These are phyloP conservation scores for Metschnikowia peoriensis DNA, from an alignment of 805 yeast species.

Conservation along the genomic window DNA sequence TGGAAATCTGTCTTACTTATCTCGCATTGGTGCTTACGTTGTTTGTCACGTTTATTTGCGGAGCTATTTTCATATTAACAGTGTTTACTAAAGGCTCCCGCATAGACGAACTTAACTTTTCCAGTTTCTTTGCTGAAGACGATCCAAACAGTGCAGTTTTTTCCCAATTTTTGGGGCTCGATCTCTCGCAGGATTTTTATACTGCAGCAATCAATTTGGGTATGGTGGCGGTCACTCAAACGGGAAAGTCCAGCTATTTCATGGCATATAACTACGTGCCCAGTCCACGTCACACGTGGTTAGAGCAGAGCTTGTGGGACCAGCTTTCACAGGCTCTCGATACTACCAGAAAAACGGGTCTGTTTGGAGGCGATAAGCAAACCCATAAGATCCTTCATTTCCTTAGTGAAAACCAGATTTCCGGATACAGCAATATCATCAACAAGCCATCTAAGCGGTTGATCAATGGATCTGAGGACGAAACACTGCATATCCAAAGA, in stretches of 20 bases:
- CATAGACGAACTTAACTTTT: constrained; percentile 34
- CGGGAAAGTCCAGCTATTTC: constrained; percentile 63
- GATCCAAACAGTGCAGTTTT: constrained; percentile 25
- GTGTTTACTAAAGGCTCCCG: constrained; percentile 51
- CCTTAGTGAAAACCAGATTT: constrained; percentile 11
- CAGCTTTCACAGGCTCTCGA: constrained; percentile 3
- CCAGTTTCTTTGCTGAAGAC: constrained; percentile 28
- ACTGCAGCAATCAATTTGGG: constrained; percentile 60
- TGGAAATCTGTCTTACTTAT: constrained; percentile 55
- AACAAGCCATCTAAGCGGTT: constrained; percentile 26
- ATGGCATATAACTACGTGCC: constrained; percentile 52
- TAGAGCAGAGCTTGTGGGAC: constrained; percentile 22
- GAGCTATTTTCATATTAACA: constrained; percentile 55
- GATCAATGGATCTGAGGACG: constrained; percentile 20
- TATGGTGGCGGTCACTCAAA: constrained; percentile 61
- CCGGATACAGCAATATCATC: constrained; percentile 33
- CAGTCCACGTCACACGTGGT: constrained; percentile 54
- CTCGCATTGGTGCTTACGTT: constrained; percentile 64
- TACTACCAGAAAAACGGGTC: not conserved
- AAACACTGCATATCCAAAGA: not conserved
- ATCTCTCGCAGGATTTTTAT: constrained; percentile 62
- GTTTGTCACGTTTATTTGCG: constrained; percentile 49
- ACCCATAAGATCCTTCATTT: constrained; percentile 8
- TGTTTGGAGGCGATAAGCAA: not conserved
- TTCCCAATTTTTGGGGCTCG: constrained; percentile 33